Conservation (phyloP, 306 rosid species). For the Betula pendula region DNA sequence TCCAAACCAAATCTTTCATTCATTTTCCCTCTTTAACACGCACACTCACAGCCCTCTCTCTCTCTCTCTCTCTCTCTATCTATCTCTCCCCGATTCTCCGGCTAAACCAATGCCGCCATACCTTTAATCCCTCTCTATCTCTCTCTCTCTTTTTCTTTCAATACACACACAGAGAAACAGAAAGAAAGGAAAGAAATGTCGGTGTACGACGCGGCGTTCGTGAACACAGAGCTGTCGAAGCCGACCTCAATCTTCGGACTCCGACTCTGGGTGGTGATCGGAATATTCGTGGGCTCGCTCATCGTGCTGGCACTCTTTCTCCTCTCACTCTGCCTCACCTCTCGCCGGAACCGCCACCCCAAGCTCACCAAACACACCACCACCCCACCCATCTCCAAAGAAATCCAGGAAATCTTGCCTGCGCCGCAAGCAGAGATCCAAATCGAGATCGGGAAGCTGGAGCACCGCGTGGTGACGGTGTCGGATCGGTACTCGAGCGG, state of each 20-base stretch:
- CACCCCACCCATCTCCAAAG: constrained; percentile 67
- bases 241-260: constrained; percentile 89
- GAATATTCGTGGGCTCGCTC: constrained; percentile 77
- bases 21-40: neutral
- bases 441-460: constrained; percentile 67
- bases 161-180: neutral
- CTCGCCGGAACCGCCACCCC: constrained; percentile 59
- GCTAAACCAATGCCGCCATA: constrained; percentile 30
- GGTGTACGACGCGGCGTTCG: constrained; percentile 75
- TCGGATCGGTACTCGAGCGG: constrained; percentile 83
- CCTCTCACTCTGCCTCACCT: constrained; percentile 87
- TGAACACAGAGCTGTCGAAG: constrained; percentile 73
- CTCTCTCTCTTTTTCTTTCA: neutral
- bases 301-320: constrained; percentile 79
- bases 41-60: constrained; percentile 2
- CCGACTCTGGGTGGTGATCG: constrained; percentile 89
- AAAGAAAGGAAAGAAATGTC: constrained; percentile 43
- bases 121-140: constrained; percentile 6
- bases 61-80: constrained; percentile 22
- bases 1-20: neutral
- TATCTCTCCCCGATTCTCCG: neutral
- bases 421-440: constrained; percentile 51
- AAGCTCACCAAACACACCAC: neutral
- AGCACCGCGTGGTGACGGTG: constrained; percentile 64
- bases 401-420: constrained; percentile 70